Conservation (phyloP, 306 rosid species). For the Corylus americana region DNA sequence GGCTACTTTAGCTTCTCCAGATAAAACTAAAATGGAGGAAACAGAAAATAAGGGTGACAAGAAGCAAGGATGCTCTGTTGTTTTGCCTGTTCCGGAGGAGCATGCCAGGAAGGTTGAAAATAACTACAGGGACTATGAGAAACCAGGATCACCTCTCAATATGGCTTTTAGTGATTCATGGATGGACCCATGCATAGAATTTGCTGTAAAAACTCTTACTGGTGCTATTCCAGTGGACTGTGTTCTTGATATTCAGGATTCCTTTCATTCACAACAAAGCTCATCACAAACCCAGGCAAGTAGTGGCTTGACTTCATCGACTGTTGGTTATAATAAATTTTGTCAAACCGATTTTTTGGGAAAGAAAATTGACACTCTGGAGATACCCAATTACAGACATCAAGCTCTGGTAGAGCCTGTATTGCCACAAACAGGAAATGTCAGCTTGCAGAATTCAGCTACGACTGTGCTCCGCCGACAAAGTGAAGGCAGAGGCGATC, state of each 20-base stretch:
- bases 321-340: slow-evolving; percentile 27
- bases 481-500: slow-evolving; percentile 43
- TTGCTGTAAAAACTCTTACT: slow-evolving; percentile 74
- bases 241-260: slow-evolving; percentile 46
- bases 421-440: slow-evolving; percentile 24
- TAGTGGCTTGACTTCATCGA: slow-evolving; percentile 32
- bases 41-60: background rate
- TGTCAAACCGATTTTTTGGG: slow-evolving; percentile 32
- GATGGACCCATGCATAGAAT: slow-evolving; percentile 83
- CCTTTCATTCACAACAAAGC: slow-evolving; percentile 50
- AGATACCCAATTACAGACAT: slow-evolving; percentile 30
- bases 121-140: slow-evolving; percentile 24
- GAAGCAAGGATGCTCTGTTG: slow-evolving; percentile 19
- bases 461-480: slow-evolving; percentile 33
- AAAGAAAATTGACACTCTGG: slow-evolving; percentile 30
- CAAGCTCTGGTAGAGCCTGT: slow-evolving; percentile 39
- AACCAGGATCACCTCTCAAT: slow-evolving; percentile 37
- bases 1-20: slow-evolving; percentile 25
- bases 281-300: slow-evolving; percentile 36
- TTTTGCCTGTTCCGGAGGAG: slow-evolving; percentile 31
- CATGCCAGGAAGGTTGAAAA: slow-evolving; percentile 20
- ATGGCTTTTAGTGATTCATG: slow-evolving; percentile 42
- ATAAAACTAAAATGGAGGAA: slow-evolving; percentile 17
- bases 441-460: slow-evolving; percentile 36
- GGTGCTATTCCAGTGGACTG: slow-evolving; percentile 54